A percentile compares a stretch with the other conserved stretches of the same genome.
phyloP scores from a whole-genome alignment of 768 basidiomycete species.

The Dentipellis sp. region DNA sequence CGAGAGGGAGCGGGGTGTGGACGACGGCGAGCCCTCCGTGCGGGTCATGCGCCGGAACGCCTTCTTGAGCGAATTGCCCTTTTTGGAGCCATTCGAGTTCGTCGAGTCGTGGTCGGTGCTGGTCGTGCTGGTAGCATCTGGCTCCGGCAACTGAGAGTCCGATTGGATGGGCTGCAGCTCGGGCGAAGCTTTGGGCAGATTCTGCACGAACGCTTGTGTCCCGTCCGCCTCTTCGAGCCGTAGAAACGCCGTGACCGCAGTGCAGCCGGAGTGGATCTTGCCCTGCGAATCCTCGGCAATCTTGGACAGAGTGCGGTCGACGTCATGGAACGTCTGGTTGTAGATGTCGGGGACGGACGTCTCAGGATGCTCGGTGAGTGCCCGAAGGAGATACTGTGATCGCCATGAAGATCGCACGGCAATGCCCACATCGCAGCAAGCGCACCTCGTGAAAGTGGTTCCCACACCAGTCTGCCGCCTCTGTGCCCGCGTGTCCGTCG shows the following conservation, averaged over 20 bases:
- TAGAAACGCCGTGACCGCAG: conserved; percentile 92
- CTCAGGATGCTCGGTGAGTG: conserved; percentile 50
- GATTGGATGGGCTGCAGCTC: neutral
- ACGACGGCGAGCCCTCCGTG: conserved; percentile 3
- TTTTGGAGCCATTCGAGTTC: neutral
- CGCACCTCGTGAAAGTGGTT: conserved; percentile 86
- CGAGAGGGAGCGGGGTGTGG: conserved; percentile 10
- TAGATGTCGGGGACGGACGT: conserved; percentile 76
- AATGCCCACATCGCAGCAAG: neutral
- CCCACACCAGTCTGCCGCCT: conserved; percentile 99
- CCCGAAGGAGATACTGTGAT: conserved; percentile 52
- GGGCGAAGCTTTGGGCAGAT: neutral
- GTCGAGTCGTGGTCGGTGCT: neutral
- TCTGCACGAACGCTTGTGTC: conserved; percentile 52
- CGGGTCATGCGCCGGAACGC: conserved; percentile 12
- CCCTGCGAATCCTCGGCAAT: conserved; percentile 84
- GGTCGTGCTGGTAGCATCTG: conserved; percentile 4
- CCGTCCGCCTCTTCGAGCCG: conserved; percentile 81
- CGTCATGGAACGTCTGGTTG: conserved; percentile 90
- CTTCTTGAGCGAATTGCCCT: conserved; percentile 6
- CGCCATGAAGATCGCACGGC: neutral
- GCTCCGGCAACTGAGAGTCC: conserved; percentile 2
- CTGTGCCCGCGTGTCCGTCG: conserved; percentile 97
- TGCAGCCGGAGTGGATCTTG: conserved; percentile 94
- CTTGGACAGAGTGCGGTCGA: conserved; percentile 74